These are phyloP conservation scores for Curvularia lunata DNA, from an alignment of 2,329 filamentous ascomycete genomes.

Conservation along the genomic window DNA sequence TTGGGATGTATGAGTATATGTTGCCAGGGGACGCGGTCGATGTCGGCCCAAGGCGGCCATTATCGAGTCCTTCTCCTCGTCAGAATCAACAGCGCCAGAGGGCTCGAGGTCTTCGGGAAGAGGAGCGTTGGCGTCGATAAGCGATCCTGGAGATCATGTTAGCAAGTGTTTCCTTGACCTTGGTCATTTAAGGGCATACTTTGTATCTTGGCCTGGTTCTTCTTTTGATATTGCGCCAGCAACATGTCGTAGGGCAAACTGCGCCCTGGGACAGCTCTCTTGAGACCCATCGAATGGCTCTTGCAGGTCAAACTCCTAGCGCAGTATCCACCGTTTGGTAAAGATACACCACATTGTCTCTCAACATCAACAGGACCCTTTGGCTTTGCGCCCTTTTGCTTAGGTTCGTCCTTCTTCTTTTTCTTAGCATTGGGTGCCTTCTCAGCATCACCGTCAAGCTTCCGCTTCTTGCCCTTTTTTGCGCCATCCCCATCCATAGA, in stretches of 20 bases:
- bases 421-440: constrained; percentile 81
- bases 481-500: constrained; percentile 47
- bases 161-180: neutral
- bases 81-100: constrained; percentile 78
- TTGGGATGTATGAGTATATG: constrained; percentile 63
- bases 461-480: constrained; percentile 56
- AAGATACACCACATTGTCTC: constrained; percentile 85
- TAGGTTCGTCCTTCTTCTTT: constrained; percentile 94
- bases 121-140: constrained; percentile 91
- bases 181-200: constrained; percentile 65
- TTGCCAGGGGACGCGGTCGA: constrained; percentile 77
- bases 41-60: constrained; percentile 79
- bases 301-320: constrained; percentile 92
- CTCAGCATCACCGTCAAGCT: constrained; percentile 66
- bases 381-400: constrained; percentile 80
- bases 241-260: constrained; percentile 93
- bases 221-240: constrained; percentile 74
- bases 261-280: constrained; percentile 83
- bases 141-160: constrained; percentile 69
- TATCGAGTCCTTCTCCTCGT: constrained; percentile 89
- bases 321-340: constrained; percentile 85
- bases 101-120: constrained; percentile 82
- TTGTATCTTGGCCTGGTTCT: constrained; percentile 98
- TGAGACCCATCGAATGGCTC: constrained; percentile 93
- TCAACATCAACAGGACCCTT: constrained; percentile 95